Base-by-base conservation (phyloP, 192 early-diverging fungal species). In the Umbelopsis vinacea region DNA sequence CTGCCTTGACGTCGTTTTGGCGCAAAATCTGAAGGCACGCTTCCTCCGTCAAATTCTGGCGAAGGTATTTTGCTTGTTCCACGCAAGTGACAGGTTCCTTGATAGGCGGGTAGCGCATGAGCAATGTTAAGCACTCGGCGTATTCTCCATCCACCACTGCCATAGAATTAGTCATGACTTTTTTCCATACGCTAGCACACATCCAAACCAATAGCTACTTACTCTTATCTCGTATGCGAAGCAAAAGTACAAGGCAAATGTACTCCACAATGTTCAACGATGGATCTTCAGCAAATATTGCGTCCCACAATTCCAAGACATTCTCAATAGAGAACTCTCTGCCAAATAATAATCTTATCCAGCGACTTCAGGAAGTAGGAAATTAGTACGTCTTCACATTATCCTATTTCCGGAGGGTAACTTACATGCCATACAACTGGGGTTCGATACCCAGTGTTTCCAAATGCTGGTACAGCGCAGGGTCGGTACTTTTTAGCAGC, bases 311-410 rank as follows among this genome's bases (percentile, higher is more conserved):
- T n/a, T 60, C 57, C 17, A 95, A 66, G 19, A 94, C 79, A 24
- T 93, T 79, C 6, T 86, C 74, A 23, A 96, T 84, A 5, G 86
- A 67, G 52, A 98, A 92, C 79, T 98, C 97, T 35, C 97, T 81
- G 15, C 93, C 91, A 86, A 97, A 98, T 11, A 98, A 85, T 38
- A 98, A 80, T 43, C 97, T 85, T 55, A 96, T 82, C 97, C 97
- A 98, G 19, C 96, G 91, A 66, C 91, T 90, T 50, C 43, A 55
- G 48, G 38, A 50, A 15, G 46, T 66, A 12, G 29, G 24, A 21
- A 17, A 6, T 23, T 21, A 24, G 57, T 26, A 53, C 4, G 52
- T n/a, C 0, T 8, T 52, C 15, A 52, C 12, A 33, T 15, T 46
- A 4, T 37, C 4, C 8, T 35, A 14, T 2, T n/a, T 10, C 2